Percentiles rank a stretch among this genome's conserved stretches.
phyloP scores from a whole-genome alignment of 805 yeast species.

The Cyberlindnera saturnus region DNA sequence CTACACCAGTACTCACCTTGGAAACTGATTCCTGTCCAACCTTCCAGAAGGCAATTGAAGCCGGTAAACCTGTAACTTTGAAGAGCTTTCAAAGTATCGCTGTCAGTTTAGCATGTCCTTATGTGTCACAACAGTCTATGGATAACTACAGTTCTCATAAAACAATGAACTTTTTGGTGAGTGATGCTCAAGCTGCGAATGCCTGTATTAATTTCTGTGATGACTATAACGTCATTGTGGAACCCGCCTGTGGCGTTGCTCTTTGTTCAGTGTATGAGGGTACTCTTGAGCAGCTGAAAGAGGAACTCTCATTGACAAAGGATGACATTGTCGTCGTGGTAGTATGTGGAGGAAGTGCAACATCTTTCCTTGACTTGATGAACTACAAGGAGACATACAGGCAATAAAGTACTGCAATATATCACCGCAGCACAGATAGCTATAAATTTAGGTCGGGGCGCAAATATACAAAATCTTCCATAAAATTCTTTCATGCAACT shows the following conservation, averaged over 20 bases:
- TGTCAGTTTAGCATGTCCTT: slow-evolving; percentile 56
- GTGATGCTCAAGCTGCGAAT: slow-evolving; percentile 50
- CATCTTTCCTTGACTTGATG: slow-evolving; percentile 25
- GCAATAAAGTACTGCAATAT: background rate
- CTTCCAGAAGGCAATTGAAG: slow-evolving; percentile 42
- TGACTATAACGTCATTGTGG: slow-evolving; percentile 47
- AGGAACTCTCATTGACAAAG: slow-evolving; percentile 24
- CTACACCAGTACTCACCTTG: slow-evolving; percentile 40
- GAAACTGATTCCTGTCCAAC: slow-evolving; percentile 65
- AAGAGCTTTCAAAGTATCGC: slow-evolving; percentile 49
- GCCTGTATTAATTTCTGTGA: slow-evolving; percentile 46
- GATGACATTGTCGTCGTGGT: slow-evolving; percentile 47
- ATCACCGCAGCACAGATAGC: background rate
- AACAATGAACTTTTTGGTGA: slow-evolving; percentile 36
- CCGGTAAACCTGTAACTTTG: slow-evolving; percentile 38
- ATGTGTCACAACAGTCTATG: slow-evolving; percentile 45
- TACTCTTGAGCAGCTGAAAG: slow-evolving; percentile 22
- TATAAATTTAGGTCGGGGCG: background rate
- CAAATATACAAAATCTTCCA: background rate
- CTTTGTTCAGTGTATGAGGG: slow-evolving; percentile 44
- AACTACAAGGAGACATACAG: slow-evolving; percentile 5
- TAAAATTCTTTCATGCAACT: slow-evolving; percentile 3
- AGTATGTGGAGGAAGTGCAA: slow-evolving; percentile 52
- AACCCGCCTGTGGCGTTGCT: slow-evolving; percentile 74
- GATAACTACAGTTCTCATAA: slow-evolving; percentile 36